Evolutionary conservation across 129 eudicot genomes (phyloP), one percentile per base, ranked within the genome.

Genomic region (Helichrysum umbraculigerum): DNA sequence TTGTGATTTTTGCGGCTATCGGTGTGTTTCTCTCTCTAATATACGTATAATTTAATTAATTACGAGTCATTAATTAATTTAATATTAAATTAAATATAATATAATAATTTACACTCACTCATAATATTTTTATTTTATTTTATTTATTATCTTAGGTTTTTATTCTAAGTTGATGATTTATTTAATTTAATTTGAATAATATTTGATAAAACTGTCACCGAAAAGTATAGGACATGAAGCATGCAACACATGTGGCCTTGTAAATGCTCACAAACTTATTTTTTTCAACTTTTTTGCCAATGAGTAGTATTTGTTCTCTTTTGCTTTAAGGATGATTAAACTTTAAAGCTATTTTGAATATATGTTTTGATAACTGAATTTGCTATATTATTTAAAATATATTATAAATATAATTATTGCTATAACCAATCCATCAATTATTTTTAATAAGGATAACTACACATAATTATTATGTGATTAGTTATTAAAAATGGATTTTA

Each of bases 181-280:
- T 25, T 25, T 25, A 25, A 25, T 25, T 25, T 25, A 25, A 25
- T 25, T 25, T 25, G 28, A 25, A 25, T 25, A 14, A 68, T 77
- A 10, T 77, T 68, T 68, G 29, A 30, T 70, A 57, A 72, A 79
- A 79, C 73, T 79, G 78, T 41, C 77, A 61, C 76, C 44, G 9
- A 37, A 79, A 65, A 65, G 76, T 47, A 70, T 59, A 59, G 71
- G 75, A 81, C 66, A 74, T 71, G 68, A 35, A 42, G 77, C 85
- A 76, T 75, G 81, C 77, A 75, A 70, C 81, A 79, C 83, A 81
- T 75, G 81, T 76, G 85, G 81, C 59, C 71, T 51, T 76, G 83
- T 72, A 54, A 81, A 60, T 76, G 68, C 75, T 76, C 81, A 39
- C 47, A 39, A 39, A 39, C 47, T 39, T 11, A 7, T 39, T 39